phyloP scores from a whole-genome alignment of 805 yeast species.

The Kluyveromyces siamensis region DNA sequence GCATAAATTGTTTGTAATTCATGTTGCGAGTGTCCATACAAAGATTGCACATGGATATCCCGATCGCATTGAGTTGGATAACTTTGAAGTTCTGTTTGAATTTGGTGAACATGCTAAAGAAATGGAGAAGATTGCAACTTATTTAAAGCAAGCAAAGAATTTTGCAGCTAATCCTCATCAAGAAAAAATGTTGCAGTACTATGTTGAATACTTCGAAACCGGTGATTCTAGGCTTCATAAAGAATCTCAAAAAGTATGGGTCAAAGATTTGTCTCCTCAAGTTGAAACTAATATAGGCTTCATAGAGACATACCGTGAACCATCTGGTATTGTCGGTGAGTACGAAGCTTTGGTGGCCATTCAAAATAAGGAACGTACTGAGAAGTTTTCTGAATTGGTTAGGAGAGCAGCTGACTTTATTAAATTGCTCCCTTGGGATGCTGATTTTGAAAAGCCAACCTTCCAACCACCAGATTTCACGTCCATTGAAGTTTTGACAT shows the following conservation, averaged over 20 bases:
- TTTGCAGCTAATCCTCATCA: conserved; percentile 71
- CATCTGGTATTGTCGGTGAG: conserved; percentile 86
- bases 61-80: conserved; percentile 15
- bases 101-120: conserved; percentile 76
- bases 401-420: conserved; percentile 57
- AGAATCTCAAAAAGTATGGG: conserved; percentile 80
- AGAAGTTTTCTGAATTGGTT: conserved; percentile 66
- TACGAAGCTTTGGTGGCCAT: conserved; percentile 90
- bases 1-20: conserved; percentile 43
- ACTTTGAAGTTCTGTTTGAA: conserved; percentile 38
- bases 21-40: conserved; percentile 54
- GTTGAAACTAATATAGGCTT: conserved; percentile 81
- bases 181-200: conserved; percentile 51
- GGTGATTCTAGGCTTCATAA: conserved; percentile 84
- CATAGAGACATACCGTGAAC: conserved; percentile 89
- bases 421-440: conserved; percentile 65
- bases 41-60: conserved; percentile 47
- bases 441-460: conserved; percentile 67
- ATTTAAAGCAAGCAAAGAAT: conserved; percentile 47
- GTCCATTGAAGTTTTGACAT: conserved; percentile 79
- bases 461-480: conserved; percentile 92
- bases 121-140: conserved; percentile 48
- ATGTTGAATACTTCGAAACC: conserved; percentile 61
- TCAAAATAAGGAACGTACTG: conserved; percentile 81
- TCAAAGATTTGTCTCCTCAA: conserved; percentile 72